Percentiles rank a stretch among this genome's conserved stretches.
Evolutionary conservation across 768 basidiomycete genomes (phyloP).

Genomic region (Udeniomyces megalosporus): DNA sequence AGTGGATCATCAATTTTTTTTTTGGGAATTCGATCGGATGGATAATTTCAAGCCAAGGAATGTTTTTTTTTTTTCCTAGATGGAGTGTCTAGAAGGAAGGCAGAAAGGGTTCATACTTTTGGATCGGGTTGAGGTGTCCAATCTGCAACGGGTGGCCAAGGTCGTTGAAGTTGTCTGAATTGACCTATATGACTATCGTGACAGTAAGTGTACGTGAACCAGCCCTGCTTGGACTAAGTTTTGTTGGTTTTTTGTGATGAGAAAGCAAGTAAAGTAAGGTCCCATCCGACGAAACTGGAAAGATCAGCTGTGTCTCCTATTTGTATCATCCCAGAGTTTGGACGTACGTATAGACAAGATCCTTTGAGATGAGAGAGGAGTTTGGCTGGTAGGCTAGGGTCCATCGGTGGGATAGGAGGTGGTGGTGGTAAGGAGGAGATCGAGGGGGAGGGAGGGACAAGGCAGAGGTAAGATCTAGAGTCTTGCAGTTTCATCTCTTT

Average conservation of each 20-base stretch:
- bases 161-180: constrained; percentile 65
- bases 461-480: not conserved
- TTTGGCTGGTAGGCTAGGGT: constrained; percentile 32
- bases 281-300: not conserved
- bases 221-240: constrained; percentile 56
- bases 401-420: not conserved
- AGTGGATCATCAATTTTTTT: constrained; percentile 6
- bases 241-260: no score
- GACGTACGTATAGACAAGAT: constrained; percentile 67
- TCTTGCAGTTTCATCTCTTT: no score
- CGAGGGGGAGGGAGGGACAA: constrained; percentile 1
- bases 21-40: not conserved
- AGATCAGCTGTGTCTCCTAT: not conserved
- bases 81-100: no score
- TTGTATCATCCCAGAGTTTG: not conserved
- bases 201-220: constrained; percentile 86
- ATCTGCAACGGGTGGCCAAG: constrained; percentile 51
- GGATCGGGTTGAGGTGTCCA: constrained; percentile 66
- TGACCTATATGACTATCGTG: constrained; percentile 90
- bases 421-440: not conserved
- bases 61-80: no score
- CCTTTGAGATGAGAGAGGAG: constrained; percentile 62
- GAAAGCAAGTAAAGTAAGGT: constrained; percentile 23
- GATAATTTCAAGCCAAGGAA: no score
- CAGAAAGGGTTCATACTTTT: constrained; percentile 37